phyloP scores from a whole-genome alignment of 2,329 filamentous ascomycete genomes.

The Tolypocladium nubicola region DNA sequence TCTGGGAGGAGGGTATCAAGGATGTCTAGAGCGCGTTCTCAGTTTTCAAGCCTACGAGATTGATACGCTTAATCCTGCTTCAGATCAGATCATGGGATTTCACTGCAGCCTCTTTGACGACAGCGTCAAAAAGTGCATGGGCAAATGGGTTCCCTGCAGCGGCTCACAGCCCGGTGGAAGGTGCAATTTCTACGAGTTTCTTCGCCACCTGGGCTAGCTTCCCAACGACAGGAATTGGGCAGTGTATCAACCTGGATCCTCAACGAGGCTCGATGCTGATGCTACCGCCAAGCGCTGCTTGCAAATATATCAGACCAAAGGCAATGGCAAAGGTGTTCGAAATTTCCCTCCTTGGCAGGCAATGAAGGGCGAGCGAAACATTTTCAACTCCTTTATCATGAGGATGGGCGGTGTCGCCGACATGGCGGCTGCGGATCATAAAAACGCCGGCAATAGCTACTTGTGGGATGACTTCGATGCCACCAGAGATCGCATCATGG shows the following conservation, averaged over 20 bases:
- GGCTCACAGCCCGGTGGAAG: neutral
- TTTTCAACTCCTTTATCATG: neutral
- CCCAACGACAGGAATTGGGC: neutral
- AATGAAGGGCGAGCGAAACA: no score
- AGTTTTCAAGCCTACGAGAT: no score
- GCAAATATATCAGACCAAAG: neutral
- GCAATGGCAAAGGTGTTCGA: neutral
- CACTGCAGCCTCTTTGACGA: neutral
- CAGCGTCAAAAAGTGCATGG: neutral
- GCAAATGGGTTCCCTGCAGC: neutral
- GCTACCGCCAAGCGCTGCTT: neutral
- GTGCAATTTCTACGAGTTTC: neutral
- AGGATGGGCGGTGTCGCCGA: neutral
- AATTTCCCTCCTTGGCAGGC: neutral
- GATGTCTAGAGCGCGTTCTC: no score
- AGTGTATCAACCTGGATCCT: neutral
- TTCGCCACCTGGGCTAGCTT: neutral
- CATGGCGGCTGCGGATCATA: neutral
- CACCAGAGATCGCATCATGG: neutral
- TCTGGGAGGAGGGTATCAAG: no score
- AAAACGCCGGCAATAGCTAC: neutral
- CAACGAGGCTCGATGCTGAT: neutral
- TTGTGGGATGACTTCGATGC: neutral
- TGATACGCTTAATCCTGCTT: no score
- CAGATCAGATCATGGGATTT: neutral